phyloP scores from a whole-genome alignment of 306 rosid species.

The Citrullus mucosospermus region DNA sequence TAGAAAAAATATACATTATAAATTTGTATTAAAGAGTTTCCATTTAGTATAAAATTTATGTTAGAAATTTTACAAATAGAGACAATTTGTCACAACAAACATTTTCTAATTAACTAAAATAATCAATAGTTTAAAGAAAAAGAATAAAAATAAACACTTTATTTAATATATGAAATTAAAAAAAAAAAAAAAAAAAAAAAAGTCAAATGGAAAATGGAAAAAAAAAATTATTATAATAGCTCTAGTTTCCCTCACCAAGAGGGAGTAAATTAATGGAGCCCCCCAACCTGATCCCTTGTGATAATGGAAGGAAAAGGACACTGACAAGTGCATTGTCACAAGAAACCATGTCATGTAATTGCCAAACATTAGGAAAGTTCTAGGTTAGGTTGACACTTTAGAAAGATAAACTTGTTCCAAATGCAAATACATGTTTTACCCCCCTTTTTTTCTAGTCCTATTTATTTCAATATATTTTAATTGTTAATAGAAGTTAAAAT shows the following conservation, averaged over 20 bases:
- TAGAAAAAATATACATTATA: no score
- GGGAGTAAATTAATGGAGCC: not conserved
- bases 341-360: not conserved
- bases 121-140: no score
- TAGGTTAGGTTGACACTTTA: not conserved
- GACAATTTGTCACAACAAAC: no score
- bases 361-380: not conserved
- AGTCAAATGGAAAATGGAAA: no score
- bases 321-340: not conserved
- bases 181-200: no score
- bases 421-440: not conserved
- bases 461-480: not conserved
- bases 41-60: no score
- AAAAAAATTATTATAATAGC: not conserved
- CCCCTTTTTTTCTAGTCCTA: not conserved
- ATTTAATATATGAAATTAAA: no score
- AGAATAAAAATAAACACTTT: no score
- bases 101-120: no score
- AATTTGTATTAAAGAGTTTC: no score
- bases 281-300: not conserved
- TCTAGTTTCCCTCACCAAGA: not conserved
- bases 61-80: no score
- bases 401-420: not conserved
- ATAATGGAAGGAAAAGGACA: not conserved
- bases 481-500: no score